A percentile compares a stretch with the other conserved stretches of the same genome.
Evolutionary conservation across 2,329 filamentous ascomycete genomes (phyloP).

Genomic region (Diaporthe vexans): DNA sequence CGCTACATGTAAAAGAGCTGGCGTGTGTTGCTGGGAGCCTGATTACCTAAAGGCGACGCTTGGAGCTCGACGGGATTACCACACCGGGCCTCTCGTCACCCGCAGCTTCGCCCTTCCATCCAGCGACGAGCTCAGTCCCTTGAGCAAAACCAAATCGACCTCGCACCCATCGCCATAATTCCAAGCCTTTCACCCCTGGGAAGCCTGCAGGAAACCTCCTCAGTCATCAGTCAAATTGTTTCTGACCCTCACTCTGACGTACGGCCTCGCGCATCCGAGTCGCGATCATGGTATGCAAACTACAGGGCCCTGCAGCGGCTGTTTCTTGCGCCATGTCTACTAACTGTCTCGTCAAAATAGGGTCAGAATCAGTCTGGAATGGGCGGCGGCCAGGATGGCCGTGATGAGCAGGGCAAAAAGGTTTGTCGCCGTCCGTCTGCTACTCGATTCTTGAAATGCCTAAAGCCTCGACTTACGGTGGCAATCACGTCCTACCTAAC

Average conservation of each 20-base stretch:
- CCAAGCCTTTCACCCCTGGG: background rate
- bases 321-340: conserved; percentile 11
- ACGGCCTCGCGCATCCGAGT: conserved; percentile 26
- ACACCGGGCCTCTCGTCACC: conserved; percentile 21
- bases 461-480: background rate
- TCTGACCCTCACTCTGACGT: background rate
- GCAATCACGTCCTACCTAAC: conserved; percentile 37
- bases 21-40: conserved; percentile 41
- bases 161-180: background rate
- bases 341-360: conserved; percentile 58
- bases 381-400: conserved; percentile 80
- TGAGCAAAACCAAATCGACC: background rate
- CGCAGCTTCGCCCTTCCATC: conserved; percentile 31
- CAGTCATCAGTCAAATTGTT: background rate
- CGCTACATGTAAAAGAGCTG: conserved; percentile 28
- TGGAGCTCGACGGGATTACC: background rate
- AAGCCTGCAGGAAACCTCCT: background rate
- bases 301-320: background rate
- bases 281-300: conserved; percentile 47
- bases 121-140: background rate
- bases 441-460: conserved; percentile 10
- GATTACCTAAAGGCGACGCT: conserved; percentile 40
- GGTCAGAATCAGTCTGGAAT: conserved; percentile 91
- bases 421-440: conserved; percentile 58
- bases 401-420: conserved; percentile 95